Percentiles rank a stretch among this genome's conserved stretches.
These are phyloP conservation scores for Dinochytrium kinnereticum DNA, from an alignment of 371 early-diverging fungal species.

Conservation along the genomic window DNA sequence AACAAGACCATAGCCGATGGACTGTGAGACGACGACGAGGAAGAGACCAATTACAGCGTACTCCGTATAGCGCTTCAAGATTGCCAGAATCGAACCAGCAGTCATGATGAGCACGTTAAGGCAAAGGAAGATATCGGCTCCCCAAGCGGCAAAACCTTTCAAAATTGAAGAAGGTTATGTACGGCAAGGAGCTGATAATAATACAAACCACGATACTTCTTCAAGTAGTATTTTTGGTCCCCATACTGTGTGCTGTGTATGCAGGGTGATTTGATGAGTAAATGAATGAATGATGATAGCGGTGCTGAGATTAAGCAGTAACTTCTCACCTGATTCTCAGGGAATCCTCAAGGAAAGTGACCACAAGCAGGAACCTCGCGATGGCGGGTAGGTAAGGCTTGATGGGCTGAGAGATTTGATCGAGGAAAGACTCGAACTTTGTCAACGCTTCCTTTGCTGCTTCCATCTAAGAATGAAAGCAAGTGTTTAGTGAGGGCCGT, in stretches of 20 bases:
- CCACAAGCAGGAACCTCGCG: constrained; percentile 90
- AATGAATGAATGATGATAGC: neutral
- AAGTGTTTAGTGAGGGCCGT: no score
- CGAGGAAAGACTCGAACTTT: constrained; percentile 77
- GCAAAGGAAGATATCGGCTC: constrained; percentile 83
- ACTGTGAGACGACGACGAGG: constrained; percentile 82
- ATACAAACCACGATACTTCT: constrained; percentile 64
- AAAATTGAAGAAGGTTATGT: no score
- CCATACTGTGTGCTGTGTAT: constrained; percentile 73
- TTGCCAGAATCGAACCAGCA: constrained; percentile 75
- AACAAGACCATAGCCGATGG: constrained; percentile 90
- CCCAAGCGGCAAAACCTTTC: constrained; percentile 74
- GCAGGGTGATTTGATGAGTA: neutral
- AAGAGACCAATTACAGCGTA: constrained; percentile 81
- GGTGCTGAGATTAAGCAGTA: neutral
- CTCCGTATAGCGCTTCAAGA: constrained; percentile 77
- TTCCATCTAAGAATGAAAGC: no score
- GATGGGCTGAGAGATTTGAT: constrained; percentile 74
- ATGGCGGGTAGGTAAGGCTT: constrained; percentile 92
- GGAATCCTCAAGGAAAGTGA: constrained; percentile 95
- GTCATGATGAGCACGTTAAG: constrained; percentile 83
- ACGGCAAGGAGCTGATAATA: no score
- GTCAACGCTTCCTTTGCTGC: constrained; percentile 31
- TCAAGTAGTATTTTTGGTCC: constrained; percentile 84
- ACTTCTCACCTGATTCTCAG: constrained; percentile 69